Conservation (phyloP, 1,139 yeast species). For the Ogataea hybrid region DNA sequence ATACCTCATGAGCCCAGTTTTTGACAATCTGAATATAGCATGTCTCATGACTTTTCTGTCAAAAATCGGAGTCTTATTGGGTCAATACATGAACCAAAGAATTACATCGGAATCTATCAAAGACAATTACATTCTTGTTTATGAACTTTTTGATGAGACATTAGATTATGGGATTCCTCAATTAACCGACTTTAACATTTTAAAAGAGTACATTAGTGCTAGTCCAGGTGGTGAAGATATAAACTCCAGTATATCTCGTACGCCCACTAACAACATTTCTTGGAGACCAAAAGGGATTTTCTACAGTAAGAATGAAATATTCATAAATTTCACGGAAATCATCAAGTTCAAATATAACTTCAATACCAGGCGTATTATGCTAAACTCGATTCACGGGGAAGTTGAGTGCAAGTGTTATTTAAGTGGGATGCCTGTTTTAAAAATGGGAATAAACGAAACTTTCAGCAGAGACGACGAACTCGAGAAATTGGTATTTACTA, state of each 20-base stretch:
- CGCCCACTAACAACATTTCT: constrained; percentile 68
- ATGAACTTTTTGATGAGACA: constrained; percentile 71
- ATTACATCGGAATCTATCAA: constrained; percentile 58
- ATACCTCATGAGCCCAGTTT: constrained; percentile 45
- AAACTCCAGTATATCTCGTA: constrained; percentile 67
- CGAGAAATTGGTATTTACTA: constrained; percentile 52
- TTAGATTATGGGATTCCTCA: constrained; percentile 74
- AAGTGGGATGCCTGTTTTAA: constrained; percentile 75
- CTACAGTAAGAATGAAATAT: constrained; percentile 76
- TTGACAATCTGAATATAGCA: constrained; percentile 56
- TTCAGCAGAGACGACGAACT: constrained; percentile 13
- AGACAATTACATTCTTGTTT: constrained; percentile 66
- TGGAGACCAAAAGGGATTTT: constrained; percentile 85
- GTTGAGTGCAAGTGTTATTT: constrained; percentile 64
- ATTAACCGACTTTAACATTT: constrained; percentile 66
- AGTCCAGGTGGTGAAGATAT: constrained; percentile 33
- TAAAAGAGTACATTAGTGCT: constrained; percentile 63
- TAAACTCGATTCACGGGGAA: constrained; percentile 63
- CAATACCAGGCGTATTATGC: constrained; percentile 51
- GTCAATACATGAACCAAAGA: constrained; percentile 47
- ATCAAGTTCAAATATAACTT: constrained; percentile 64
- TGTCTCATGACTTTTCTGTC: constrained; percentile 56
- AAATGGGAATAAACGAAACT: constrained; percentile 63
- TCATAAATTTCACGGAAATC: constrained; percentile 67
- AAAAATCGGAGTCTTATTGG: constrained; percentile 54